These are phyloP conservation scores for Pseudozyma pruni DNA, from an alignment of 1,284 basidiomycete genomes.

Conservation along the genomic window DNA sequence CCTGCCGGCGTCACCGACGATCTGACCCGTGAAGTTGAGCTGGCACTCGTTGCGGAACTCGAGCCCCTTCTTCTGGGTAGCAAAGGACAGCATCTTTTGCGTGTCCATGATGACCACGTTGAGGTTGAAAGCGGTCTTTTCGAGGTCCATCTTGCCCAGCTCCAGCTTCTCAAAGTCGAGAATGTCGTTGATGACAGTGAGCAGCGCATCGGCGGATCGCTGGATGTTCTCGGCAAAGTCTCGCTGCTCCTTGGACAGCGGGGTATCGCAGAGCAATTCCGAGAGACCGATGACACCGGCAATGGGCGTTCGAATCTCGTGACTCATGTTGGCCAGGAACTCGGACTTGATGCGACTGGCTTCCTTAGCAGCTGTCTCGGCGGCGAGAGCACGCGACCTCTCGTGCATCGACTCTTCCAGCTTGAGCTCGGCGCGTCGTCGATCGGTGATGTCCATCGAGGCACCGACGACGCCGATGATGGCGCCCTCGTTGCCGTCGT, in stretches of 20 bases:
- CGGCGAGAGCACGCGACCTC: slow-evolving; percentile 63
- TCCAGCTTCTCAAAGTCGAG: slow-evolving; percentile 70
- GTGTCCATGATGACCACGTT: slow-evolving; percentile 67
- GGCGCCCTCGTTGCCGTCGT: slow-evolving; percentile 42
- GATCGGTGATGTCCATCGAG: slow-evolving; percentile 68
- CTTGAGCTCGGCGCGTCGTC: slow-evolving; percentile 62
- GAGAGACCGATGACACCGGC: slow-evolving; percentile 69
- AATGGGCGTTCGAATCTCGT: slow-evolving; percentile 70
- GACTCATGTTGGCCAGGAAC: slow-evolving; percentile 68
- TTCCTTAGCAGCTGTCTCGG: slow-evolving; percentile 70
- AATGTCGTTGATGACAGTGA: slow-evolving; percentile 70
- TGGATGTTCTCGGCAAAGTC: slow-evolving; percentile 70
- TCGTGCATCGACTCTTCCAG: slow-evolving; percentile 65
- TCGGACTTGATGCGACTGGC: slow-evolving; percentile 71
- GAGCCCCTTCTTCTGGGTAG: slow-evolving; percentile 66
- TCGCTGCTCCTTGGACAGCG: slow-evolving; percentile 67
- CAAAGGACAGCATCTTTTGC: slow-evolving; percentile 66
- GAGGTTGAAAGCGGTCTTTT: slow-evolving; percentile 69
- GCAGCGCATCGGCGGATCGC: slow-evolving; percentile 69
- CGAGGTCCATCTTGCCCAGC: slow-evolving; percentile 69
- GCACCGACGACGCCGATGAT: slow-evolving; percentile 68
- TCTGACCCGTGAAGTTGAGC: slow-evolving; percentile 54
- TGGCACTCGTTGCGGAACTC: slow-evolving; percentile 62
- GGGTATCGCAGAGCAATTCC: slow-evolving; percentile 63
- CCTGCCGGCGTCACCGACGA: slow-evolving; percentile 61